These are phyloP conservation scores for Aspergillus texensis DNA, from an alignment of 2,329 filamentous ascomycete species.

Conservation along the genomic window DNA sequence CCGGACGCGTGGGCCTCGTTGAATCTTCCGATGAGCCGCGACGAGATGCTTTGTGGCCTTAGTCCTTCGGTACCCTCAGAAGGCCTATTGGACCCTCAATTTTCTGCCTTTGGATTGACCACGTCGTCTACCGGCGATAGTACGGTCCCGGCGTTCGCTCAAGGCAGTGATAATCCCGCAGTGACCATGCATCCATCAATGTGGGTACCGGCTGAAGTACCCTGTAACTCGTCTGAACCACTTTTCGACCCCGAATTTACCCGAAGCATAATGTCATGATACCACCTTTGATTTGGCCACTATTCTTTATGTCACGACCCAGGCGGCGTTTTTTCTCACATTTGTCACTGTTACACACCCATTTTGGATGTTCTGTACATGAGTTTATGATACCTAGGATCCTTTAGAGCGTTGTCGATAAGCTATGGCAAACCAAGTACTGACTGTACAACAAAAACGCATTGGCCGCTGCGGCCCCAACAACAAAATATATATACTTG, in stretches of 20 bases:
- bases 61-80: background rate
- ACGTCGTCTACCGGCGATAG: background rate
- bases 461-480: no score
- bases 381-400: background rate
- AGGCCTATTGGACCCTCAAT: background rate
- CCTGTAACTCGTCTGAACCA: background rate
- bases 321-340: background rate
- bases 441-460: no score
- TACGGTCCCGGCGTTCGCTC: background rate
- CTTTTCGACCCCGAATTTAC: background rate
- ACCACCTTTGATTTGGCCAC: background rate
- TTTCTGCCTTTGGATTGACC: background rate
- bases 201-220: background rate
- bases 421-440: background rate
- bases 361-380: background rate
- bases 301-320: background rate
- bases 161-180: background rate
- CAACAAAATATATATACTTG: no score
- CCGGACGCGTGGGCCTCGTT: background rate
- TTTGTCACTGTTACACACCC: background rate
- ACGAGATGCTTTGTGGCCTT: background rate
- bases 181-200: background rate
- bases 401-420: background rate
- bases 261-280: background rate
- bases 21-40: background rate